Evolutionary conservation across 2,329 filamentous ascomycete species (phyloP).

Genomic region (Penicillium sp.): DNA sequence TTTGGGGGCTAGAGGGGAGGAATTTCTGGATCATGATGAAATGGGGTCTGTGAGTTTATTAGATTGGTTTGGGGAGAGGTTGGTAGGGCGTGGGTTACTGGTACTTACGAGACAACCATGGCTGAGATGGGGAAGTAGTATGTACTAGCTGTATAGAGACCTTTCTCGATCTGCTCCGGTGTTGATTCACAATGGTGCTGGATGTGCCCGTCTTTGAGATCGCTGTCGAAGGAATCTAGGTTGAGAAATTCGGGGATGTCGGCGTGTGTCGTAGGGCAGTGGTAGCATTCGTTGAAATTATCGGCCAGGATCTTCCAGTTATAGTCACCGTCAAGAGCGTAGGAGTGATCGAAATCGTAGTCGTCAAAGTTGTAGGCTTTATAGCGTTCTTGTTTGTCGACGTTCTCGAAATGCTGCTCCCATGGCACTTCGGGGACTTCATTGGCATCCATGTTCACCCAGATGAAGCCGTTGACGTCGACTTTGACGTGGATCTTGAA

Average conservation of each 20-base stretch:
- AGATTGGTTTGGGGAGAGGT: slow-evolving; percentile 22
- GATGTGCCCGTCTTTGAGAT: slow-evolving; percentile 50
- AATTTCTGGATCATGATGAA: slow-evolving; percentile 64
- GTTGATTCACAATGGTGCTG: slow-evolving; percentile 50
- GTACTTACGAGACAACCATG: slow-evolving; percentile 33
- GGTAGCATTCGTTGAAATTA: slow-evolving; percentile 55
- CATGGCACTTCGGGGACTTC: slow-evolving; percentile 20
- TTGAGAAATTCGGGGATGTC: slow-evolving; percentile 57
- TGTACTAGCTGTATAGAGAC: slow-evolving; percentile 40
- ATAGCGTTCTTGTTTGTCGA: slow-evolving; percentile 23
- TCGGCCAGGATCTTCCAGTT: slow-evolving; percentile 27
- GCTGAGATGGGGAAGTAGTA: slow-evolving; percentile 34
- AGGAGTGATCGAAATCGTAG: slow-evolving; percentile 22
- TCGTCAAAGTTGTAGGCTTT: slow-evolving; percentile 22
- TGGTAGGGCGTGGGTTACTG: neutral
- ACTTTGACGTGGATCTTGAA: slow-evolving; percentile 23
- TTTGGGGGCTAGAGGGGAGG: slow-evolving; percentile 52
- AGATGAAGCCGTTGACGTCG: slow-evolving; percentile 24
- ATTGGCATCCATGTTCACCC: slow-evolving; percentile 25
- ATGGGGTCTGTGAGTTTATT: slow-evolving; percentile 45
- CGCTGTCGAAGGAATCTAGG: slow-evolving; percentile 53
- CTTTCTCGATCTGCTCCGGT: slow-evolving; percentile 48
- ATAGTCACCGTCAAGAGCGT: slow-evolving; percentile 23
- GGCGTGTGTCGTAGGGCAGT: slow-evolving; percentile 59
- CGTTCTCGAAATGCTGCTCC: slow-evolving; percentile 22